Conservation (phyloP, 441 rosid species). For the Brassica balearica region DNA sequence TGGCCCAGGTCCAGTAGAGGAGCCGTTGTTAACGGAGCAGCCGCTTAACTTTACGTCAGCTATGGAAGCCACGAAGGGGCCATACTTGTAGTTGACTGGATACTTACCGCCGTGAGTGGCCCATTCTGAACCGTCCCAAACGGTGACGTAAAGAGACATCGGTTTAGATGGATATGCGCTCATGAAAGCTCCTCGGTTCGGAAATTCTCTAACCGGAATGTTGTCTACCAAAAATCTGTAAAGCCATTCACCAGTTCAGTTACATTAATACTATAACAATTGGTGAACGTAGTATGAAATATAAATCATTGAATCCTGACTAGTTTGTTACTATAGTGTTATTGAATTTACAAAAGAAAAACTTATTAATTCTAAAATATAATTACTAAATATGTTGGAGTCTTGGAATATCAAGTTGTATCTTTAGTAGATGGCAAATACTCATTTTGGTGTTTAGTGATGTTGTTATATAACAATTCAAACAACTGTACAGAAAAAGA, state of each 20-base stretch:
- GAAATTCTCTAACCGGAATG: slow-evolving; percentile 74
- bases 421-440: slow-evolving; percentile 12
- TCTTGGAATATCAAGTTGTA: background rate
- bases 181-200: slow-evolving; percentile 51
- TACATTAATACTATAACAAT: background rate
- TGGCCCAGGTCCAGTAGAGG: slow-evolving; percentile 35
- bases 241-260: slow-evolving; percentile 18
- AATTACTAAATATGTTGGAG: slow-evolving; percentile 6
- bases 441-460: background rate
- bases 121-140: slow-evolving; percentile 98
- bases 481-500: slow-evolving; percentile 14
- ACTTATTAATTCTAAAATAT: background rate
- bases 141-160: slow-evolving; percentile 71
- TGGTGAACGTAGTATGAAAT: background rate
- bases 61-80: slow-evolving; percentile 73
- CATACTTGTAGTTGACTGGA: slow-evolving; percentile 80
- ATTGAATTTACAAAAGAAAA: background rate
- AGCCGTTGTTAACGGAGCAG: slow-evolving; percentile 48
- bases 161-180: slow-evolving; percentile 72
- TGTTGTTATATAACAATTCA: background rate
- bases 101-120: slow-evolving; percentile 96
- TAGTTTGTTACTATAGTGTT: background rate
- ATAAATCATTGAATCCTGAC: background rate
- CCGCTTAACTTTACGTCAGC: slow-evolving; percentile 64
- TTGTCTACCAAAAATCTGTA: slow-evolving; percentile 80